phyloP scores from a whole-genome alignment of 441 rosid genomes.

The Syzygium malaccense region DNA sequence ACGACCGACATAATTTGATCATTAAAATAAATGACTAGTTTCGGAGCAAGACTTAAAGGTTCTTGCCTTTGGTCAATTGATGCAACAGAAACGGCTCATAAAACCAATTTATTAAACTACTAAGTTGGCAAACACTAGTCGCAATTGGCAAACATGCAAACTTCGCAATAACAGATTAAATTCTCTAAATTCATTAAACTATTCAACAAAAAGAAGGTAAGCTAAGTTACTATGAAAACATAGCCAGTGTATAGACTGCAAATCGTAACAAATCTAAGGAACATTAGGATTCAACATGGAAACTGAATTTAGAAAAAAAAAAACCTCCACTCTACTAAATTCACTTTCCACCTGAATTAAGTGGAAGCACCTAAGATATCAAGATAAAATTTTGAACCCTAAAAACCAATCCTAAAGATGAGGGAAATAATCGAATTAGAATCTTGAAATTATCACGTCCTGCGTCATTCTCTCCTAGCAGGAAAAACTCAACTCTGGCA shows the following conservation, averaged over 20 bases:
- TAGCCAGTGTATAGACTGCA: not conserved
- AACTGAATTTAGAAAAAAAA: not conserved
- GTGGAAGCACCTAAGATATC: not conserved
- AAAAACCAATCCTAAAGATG: not conserved
- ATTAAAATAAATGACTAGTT: not conserved
- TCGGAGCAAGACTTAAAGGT: not conserved
- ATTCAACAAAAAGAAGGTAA: not conserved
- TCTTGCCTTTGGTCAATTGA: not conserved
- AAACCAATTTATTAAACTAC: not conserved
- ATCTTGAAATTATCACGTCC: not conserved
- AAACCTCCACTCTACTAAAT: not conserved
- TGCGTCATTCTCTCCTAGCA: not conserved
- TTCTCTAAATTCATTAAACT: not conserved
- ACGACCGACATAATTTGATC: not conserved
- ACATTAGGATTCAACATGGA: not conserved
- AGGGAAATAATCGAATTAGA: not conserved
- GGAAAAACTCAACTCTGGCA: not conserved
- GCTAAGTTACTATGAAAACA: not conserved
- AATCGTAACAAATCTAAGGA: not conserved
- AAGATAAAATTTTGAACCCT: not conserved
- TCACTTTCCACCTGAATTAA: not conserved
- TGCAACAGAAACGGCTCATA: not conserved
- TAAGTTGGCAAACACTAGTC: not conserved
- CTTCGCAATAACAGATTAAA: not conserved
- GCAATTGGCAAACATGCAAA: not conserved